Conservation (phyloP, 1,139 yeast species). For the Protomyces macrosporus region DNA sequence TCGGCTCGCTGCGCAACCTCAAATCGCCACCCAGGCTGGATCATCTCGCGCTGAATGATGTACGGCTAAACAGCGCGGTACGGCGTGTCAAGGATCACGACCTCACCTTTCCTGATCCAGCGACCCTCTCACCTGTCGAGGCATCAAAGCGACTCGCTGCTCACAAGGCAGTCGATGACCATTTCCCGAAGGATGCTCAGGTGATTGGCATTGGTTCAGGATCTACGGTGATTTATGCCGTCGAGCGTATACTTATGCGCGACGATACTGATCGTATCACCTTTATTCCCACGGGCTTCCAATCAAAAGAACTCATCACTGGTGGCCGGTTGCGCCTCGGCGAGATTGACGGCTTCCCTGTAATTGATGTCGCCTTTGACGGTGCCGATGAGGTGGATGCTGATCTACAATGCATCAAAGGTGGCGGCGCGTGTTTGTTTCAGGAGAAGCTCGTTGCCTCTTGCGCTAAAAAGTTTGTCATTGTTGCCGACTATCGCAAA, state of each 20-base stretch:
- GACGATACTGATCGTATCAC: conserved; percentile 46
- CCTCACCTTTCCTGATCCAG: conserved; percentile 21
- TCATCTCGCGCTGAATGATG: conserved; percentile 6
- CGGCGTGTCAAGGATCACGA: conserved; percentile 3
- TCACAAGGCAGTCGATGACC: conserved; percentile 84
- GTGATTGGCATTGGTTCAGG: conserved; percentile 96
- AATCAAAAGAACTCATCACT: conserved; percentile 77
- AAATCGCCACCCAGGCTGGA: conserved; percentile 19
- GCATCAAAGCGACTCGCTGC: conserved; percentile 82
- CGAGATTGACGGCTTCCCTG: conserved; percentile 65
- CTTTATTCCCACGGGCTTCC: conserved; percentile 96
- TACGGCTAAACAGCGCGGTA: conserved; percentile 4
- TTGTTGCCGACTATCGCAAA: conserved; percentile 92
- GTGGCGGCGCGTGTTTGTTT: conserved; percentile 97
- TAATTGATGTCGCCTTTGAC: conserved; percentile 87
- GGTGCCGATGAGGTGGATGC: conserved; percentile 97
- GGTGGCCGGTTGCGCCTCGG: conserved; percentile 77
- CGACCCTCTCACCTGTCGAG: conserved; percentile 41
- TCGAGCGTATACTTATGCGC: conserved; percentile 81
- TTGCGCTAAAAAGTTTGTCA: conserved; percentile 67
- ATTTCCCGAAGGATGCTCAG: conserved; percentile 63
- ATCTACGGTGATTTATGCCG: conserved; percentile 91
- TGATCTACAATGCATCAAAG: conserved; percentile 79
- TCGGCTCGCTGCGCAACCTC: conserved; percentile 9
- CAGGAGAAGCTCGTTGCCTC: conserved; percentile 93